Evolutionary conservation across 1,284 basidiomycete genomes (phyloP).

Genomic region (Pseudozyma sp.): DNA sequence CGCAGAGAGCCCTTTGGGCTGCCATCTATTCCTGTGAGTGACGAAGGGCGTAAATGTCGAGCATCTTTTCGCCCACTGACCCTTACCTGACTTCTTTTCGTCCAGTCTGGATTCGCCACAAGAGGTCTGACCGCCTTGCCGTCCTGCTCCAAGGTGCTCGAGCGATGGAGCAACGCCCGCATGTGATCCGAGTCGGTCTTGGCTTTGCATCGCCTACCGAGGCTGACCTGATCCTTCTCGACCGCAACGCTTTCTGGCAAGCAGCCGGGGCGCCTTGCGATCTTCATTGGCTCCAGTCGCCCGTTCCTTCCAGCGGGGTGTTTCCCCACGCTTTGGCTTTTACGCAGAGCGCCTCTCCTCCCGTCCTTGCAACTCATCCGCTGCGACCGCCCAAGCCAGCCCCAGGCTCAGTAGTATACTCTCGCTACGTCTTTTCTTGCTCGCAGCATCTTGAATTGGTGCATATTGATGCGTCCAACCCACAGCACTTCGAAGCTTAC

Average conservation of each 20-base stretch:
- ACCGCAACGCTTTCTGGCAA: conserved; percentile 73
- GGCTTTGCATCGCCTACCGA: conserved; percentile 32
- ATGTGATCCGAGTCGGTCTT: conserved; percentile 33
- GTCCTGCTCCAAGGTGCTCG: not conserved
- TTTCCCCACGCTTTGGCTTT: conserved; percentile 71
- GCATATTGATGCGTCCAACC: conserved; percentile 71
- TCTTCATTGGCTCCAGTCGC: conserved; percentile 69
- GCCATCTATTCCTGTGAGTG: conserved; percentile 38
- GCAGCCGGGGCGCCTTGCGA: conserved; percentile 72
- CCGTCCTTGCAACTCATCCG: conserved; percentile 73
- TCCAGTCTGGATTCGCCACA: conserved; percentile 46
- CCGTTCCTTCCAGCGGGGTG: conserved; percentile 50
- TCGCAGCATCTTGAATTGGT: conserved; percentile 71
- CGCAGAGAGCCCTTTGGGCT: conserved; percentile 21
- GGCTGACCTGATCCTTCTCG: conserved; percentile 69
- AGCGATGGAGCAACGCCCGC: not conserved
- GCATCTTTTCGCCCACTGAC: not conserved
- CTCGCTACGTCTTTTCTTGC: conserved; percentile 72
- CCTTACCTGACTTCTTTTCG: not conserved
- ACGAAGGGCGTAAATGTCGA: not conserved
- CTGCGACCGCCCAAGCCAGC: conserved; percentile 74
- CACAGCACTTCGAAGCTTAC: conserved; percentile 72
- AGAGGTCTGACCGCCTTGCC: conserved; percentile 31
- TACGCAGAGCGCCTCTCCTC: conserved; percentile 70
- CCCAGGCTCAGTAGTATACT: conserved; percentile 72